Percentiles rank a stretch among this genome's conserved stretches.
Evolutionary conservation across 139 green algal species (phyloP).

Genomic region (Astrephomene gubernaculifera): DNA sequence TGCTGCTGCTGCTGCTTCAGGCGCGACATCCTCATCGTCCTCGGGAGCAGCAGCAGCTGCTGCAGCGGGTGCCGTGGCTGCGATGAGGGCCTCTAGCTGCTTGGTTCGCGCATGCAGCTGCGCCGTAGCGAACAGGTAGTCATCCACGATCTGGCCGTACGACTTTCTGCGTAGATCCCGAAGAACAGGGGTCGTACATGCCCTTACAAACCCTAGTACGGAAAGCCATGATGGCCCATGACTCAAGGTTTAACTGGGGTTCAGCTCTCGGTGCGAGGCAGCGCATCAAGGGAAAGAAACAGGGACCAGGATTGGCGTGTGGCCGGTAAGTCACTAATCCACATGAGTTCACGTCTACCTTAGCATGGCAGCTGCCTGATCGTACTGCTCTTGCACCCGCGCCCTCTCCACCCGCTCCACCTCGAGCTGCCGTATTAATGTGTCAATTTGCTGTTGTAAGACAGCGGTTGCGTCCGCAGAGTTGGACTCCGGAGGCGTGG

Average conservation of each 20-base stretch:
- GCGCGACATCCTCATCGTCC: neutral
- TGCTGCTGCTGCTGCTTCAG: neutral
- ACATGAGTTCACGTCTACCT: neutral
- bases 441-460: neutral
- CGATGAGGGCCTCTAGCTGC: constrained; percentile 40
- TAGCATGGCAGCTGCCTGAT: neutral
- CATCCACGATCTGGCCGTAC: constrained; percentile 55
- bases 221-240: neutral
- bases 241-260: no score
- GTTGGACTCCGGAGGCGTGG: no score
- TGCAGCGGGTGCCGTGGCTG: neutral
- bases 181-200: neutral
- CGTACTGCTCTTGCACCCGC: constrained; percentile 20
- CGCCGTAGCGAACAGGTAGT: constrained; percentile 47
- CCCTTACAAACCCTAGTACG: neutral
- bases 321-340: neutral
- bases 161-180: constrained; percentile 33
- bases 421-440: neutral
- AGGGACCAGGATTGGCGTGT: neutral
- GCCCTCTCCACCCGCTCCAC: neutral
- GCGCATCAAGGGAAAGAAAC: no score
- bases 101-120: constrained; percentile 37
- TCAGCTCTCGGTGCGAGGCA: no score
- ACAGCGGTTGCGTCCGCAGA: neutral
- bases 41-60: neutral